A percentile compares a stretch with the other conserved stretches of the same genome.
phyloP scores from a whole-genome alignment of 106 monocot genomes.

The Phalaenopsis equestris region DNA sequence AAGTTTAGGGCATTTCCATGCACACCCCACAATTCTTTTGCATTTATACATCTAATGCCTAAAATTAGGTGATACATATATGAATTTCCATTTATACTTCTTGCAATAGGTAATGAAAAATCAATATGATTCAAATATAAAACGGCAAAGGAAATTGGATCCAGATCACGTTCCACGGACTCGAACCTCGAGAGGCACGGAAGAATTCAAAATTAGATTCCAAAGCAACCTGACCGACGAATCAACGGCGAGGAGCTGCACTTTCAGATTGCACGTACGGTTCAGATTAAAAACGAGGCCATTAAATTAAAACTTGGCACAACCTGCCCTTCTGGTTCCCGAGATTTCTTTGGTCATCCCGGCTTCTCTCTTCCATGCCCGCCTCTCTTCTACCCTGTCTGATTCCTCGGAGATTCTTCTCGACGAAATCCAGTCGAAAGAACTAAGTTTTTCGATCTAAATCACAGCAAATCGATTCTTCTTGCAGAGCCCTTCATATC shows the following conservation, averaged over 20 bases:
- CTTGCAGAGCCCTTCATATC: background rate
- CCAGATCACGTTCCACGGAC: background rate
- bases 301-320: background rate
- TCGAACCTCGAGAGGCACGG: background rate
- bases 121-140: too few relatives aligned
- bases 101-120: too few relatives aligned
- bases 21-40: too few relatives aligned
- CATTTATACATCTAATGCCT: too few relatives aligned
- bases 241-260: background rate
- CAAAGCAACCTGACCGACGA: background rate
- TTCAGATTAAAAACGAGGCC: background rate
- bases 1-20: too few relatives aligned
- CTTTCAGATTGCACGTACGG: background rate
- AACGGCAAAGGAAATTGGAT: background rate
- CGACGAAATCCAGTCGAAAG: background rate
- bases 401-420: background rate
- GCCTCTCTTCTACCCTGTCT: too few relatives aligned
- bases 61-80: too few relatives aligned
- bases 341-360: background rate
- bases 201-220: conserved; percentile 9
- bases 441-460: background rate
- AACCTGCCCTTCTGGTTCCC: background rate
- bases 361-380: background rate
- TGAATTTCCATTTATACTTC: too few relatives aligned
- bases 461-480: background rate